phyloP scores from a whole-genome alignment of 164 flowering plant genomes.

The Houttuynia cordata region DNA sequence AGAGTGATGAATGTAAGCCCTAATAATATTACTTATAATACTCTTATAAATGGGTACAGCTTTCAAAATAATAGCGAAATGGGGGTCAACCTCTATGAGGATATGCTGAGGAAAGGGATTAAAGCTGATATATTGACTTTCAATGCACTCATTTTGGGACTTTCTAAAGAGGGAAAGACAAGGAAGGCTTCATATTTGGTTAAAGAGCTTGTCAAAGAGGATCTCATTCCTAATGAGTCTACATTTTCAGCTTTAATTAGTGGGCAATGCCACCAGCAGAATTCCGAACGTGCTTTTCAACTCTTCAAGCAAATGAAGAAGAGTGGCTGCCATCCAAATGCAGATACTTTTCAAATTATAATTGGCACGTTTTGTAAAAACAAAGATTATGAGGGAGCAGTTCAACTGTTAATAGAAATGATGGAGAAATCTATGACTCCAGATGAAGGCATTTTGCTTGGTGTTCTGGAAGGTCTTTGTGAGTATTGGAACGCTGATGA shows the following conservation, averaged over 20 bases:
- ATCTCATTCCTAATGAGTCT: conserved; percentile 58
- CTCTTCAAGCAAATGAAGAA: conserved; percentile 59
- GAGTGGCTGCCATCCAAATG: conserved; percentile 58
- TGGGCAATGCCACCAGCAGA: conserved; percentile 66
- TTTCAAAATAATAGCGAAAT: conserved; percentile 48
- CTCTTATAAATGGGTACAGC: conserved; percentile 61
- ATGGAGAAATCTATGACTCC: conserved; percentile 34
- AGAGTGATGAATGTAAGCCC: conserved; percentile 43
- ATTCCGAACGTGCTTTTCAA: conserved; percentile 62
- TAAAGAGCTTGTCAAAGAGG: conserved; percentile 52
- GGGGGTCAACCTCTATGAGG: conserved; percentile 48
- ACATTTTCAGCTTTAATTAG: conserved; percentile 71
- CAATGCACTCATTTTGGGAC: conserved; percentile 67
- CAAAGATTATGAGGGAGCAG: conserved; percentile 70
- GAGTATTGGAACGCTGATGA: conserved; percentile 29
- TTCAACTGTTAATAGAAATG: conserved; percentile 51
- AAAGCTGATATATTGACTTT: conserved; percentile 64
- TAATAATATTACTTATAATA: conserved; percentile 64
- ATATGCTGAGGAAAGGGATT: conserved; percentile 52
- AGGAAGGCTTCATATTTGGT: conserved; percentile 70
- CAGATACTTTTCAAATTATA: conserved; percentile 38
- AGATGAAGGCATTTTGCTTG: conserved; percentile 25
- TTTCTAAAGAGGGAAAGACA: conserved; percentile 80
- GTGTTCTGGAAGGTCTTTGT: conserved; percentile 38
- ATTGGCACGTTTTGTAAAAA: conserved; percentile 45